These are phyloP conservation scores for Gigaspora rosea DNA, from an alignment of 192 early-diverging fungal genomes.

Conservation along the genomic window DNA sequence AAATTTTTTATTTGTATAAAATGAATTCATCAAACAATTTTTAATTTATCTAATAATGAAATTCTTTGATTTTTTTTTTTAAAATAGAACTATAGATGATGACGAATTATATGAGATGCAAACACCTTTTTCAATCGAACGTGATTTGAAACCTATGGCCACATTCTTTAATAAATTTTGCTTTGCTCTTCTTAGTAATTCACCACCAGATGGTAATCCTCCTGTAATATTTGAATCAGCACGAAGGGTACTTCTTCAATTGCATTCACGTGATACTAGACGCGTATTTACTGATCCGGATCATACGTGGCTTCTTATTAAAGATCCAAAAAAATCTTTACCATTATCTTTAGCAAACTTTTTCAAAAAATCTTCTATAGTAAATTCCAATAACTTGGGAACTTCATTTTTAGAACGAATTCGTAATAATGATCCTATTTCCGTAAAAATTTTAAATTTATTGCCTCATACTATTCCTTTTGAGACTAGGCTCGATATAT, in stretches of 20 bases:
- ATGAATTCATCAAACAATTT: neutral
- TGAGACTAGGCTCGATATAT: conserved; percentile 79
- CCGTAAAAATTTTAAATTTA: conserved; percentile 65
- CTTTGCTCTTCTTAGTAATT: conserved; percentile 52
- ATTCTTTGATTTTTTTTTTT: conserved; percentile 4
- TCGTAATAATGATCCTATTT: conserved; percentile 33
- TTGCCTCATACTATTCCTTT: conserved; percentile 93
- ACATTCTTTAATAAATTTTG: conserved; percentile 68
- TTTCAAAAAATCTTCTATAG: conserved; percentile 16
- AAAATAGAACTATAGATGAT: conserved; percentile 57
- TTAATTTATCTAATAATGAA: neutral
- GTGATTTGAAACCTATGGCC: conserved; percentile 51
- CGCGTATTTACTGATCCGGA: conserved; percentile 58
- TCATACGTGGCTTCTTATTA: conserved; percentile 60
- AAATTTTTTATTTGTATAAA: neutral
- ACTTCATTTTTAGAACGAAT: conserved; percentile 14
- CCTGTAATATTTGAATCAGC: conserved; percentile 47
- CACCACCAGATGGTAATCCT: conserved; percentile 21
- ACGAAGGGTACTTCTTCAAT: conserved; percentile 64
- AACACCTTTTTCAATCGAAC: conserved; percentile 50
- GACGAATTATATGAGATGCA: conserved; percentile 66
- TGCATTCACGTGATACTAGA: conserved; percentile 63
- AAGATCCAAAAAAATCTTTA: conserved; percentile 32
- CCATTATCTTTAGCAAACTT: conserved; percentile 7
- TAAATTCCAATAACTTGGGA: neutral